Percentiles rank a stretch among this genome's conserved stretches.
These are phyloP conservation scores for Spergularia bocconei DNA, from an alignment of 148 eudicot genomes.

Conservation along the genomic window DNA sequence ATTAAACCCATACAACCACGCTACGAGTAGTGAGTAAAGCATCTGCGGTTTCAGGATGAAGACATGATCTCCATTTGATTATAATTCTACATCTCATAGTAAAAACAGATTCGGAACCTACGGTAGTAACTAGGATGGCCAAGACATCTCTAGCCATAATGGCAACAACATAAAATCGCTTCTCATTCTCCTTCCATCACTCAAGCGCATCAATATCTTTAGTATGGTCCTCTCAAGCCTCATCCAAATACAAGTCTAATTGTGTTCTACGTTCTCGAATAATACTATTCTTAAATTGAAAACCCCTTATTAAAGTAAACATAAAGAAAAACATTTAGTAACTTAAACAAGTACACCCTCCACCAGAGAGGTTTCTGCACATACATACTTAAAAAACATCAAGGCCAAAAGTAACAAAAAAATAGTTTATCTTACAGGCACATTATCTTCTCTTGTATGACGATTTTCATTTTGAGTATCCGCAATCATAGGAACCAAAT, in stretches of 20 bases:
- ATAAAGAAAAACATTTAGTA: no score
- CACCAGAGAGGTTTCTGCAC: no score
- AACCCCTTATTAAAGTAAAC: no score
- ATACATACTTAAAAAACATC: no score
- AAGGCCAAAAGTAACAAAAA: no score
- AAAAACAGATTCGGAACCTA: not conserved
- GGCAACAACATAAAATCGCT: not conserved
- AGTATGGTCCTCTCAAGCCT: no score
- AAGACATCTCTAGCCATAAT: not conserved
- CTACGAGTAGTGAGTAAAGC: not conserved
- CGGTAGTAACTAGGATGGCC: not conserved
- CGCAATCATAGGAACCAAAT: no score
- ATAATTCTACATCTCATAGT: not conserved
- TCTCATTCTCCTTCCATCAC: not conserved
- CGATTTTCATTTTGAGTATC: no score
- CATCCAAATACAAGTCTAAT: not conserved
- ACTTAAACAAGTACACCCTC: no score
- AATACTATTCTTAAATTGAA: no score
- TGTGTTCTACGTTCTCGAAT: not conserved
- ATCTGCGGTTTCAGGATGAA: not conserved
- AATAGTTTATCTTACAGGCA: no score
- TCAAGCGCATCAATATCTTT: not conserved
- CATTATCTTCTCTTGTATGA: no score
- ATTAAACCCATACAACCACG: not conserved
- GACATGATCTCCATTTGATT: not conserved